These are phyloP conservation scores for Bromus sterilis DNA, from an alignment of 176 grass and related monocot genomes.

Conservation along the genomic window DNA sequence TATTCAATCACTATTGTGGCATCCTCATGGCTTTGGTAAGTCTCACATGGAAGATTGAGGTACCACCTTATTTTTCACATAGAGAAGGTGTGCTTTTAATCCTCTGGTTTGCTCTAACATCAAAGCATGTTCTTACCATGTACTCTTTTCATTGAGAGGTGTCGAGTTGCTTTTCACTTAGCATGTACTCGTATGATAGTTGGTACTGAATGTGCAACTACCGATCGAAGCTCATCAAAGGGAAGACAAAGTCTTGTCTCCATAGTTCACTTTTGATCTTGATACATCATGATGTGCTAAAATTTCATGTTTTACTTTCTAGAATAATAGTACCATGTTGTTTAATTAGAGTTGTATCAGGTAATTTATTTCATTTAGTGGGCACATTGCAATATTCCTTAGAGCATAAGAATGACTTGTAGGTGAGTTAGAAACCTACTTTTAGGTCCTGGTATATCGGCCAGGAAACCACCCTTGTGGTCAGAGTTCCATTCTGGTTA, in stretches of 20 bases:
- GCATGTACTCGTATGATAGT: too few species aligned
- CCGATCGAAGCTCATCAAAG: not conserved
- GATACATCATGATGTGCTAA: not conserved
- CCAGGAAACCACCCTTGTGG: slow-evolving; percentile 54
- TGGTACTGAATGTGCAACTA: not conserved
- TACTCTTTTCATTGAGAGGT: slow-evolving; percentile 51
- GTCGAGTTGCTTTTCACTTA: slow-evolving; percentile 91
- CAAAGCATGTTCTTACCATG: not conserved
- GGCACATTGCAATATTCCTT: not conserved
- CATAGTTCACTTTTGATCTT: not conserved
- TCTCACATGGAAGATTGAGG: slow-evolving; percentile 91
- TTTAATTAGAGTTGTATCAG: too few species aligned
- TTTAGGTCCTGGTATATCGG: not conserved
- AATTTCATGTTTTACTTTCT: not conserved
- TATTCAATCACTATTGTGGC: slow-evolving; percentile 93
- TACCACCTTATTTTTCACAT: slow-evolving; percentile 66
- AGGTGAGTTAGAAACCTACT: not conserved
- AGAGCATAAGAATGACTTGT: not conserved
- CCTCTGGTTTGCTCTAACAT: not conserved
- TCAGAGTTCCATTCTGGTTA: slow-evolving; percentile 37
- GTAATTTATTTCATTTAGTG: too few species aligned
- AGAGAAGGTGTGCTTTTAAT: slow-evolving; percentile 53
- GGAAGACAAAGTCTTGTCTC: not conserved
- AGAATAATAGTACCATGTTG: too few species aligned
- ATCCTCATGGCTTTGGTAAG: slow-evolving; percentile 95